Conservation (phyloP, 495 filamentous ascomycete genomes). For the Corynascus novoguineensis region DNA sequence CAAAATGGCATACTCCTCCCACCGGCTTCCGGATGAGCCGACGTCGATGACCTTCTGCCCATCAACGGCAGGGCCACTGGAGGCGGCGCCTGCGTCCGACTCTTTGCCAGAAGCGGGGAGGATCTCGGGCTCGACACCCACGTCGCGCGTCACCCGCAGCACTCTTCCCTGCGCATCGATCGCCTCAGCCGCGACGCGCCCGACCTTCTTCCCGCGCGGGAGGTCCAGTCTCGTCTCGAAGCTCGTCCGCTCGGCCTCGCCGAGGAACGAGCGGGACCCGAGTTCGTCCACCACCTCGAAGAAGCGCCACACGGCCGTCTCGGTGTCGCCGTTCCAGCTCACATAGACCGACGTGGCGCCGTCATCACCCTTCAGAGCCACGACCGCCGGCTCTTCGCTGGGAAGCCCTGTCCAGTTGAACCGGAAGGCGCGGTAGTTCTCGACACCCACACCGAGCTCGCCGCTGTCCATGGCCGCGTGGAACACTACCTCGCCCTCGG, state of each 20-base stretch:
- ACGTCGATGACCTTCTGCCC: not conserved
- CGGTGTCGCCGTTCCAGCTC: slow-evolving; percentile 40
- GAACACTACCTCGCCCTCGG: slow-evolving; percentile 50
- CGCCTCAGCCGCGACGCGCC: slow-evolving; percentile 27
- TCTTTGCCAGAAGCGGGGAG: not conserved
- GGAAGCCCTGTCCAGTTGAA: slow-evolving; percentile 38
- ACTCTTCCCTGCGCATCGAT: slow-evolving; percentile 24
- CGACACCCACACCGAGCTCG: slow-evolving; percentile 24
- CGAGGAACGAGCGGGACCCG: slow-evolving; percentile 25
- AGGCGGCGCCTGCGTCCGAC: not conserved
- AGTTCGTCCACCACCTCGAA: slow-evolving; percentile 22
- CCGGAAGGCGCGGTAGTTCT: slow-evolving; percentile 36
- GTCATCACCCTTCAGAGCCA: slow-evolving; percentile 23
- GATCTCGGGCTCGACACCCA: slow-evolving; percentile 25
- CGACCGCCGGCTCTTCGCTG: slow-evolving; percentile 31
- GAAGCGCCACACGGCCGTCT: slow-evolving; percentile 32
- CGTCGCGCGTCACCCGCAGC: slow-evolving; percentile 23
- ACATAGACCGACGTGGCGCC: slow-evolving; percentile 27
- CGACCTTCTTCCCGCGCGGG: slow-evolving; percentile 2
- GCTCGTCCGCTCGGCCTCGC: slow-evolving; percentile 25
- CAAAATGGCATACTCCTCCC: slow-evolving; percentile 15
- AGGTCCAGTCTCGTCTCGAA: slow-evolving; percentile 34
- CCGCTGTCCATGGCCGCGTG: slow-evolving; percentile 34
- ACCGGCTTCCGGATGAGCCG: not conserved
- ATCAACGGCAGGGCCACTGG: not conserved